Percentiles rank a stretch among this genome's conserved stretches.
Conservation (phyloP, 2,329 filamentous ascomycete species). For the Coniella lustricola region DNA sequence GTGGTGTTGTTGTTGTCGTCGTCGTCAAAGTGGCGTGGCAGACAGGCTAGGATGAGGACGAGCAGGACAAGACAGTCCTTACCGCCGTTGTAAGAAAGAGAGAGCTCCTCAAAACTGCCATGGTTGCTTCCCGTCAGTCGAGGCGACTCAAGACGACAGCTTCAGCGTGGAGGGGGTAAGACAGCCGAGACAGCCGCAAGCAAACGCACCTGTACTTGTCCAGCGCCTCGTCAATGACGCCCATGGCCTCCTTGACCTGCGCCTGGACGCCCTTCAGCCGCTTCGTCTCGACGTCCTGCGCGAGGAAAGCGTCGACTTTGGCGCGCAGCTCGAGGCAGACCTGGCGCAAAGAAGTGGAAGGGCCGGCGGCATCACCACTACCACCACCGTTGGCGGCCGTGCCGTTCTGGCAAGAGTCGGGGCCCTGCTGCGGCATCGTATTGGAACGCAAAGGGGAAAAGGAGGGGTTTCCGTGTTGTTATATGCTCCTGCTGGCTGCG, state of each 20-base stretch:
- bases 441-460: too few relatives aligned
- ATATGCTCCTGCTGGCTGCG: constrained; percentile 1
- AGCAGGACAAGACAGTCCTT: constrained; percentile 96
- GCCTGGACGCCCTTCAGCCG: constrained; percentile 59
- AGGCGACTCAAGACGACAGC: too few relatives aligned
- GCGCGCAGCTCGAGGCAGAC: constrained; percentile 48
- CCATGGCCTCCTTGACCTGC: constrained; percentile 66
- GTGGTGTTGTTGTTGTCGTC: too few relatives aligned
- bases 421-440: constrained; percentile 9
- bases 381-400: constrained; percentile 2
- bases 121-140: too few relatives aligned
- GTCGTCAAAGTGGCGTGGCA: constrained; percentile 34
- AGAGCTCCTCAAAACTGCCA: constrained; percentile 69
- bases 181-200: neutral
- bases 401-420: constrained; percentile 7
- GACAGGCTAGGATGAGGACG: constrained; percentile 70
- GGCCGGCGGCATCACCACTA: neutral
- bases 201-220: constrained; percentile 65
- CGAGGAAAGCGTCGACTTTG: constrained; percentile 60
- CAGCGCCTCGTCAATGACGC: constrained; percentile 69
- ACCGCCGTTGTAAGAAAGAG: constrained; percentile 92
- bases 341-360: constrained; percentile 16
- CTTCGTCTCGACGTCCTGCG: constrained; percentile 43
- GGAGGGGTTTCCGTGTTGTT: neutral
- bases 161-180: too few relatives aligned